Base-by-base conservation (phyloP, 2,329 filamentous ascomycete genomes). In the Colletotrichum lentis region DNA sequence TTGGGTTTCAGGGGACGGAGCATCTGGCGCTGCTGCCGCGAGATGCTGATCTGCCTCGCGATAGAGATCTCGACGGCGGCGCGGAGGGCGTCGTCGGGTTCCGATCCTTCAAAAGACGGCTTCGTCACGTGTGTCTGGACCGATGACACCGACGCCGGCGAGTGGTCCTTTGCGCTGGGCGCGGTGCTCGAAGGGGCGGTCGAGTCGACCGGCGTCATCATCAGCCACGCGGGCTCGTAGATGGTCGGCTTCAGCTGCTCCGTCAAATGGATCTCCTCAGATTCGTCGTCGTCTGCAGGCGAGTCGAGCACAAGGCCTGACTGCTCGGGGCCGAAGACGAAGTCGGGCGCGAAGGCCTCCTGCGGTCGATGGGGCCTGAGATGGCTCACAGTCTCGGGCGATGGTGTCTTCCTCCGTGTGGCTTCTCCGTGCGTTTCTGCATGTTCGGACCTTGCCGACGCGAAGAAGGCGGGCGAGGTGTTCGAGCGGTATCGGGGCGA, bases 41-140 rank as follows among this genome's bases (percentile, higher is more conserved):
- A 90, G 31, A 91, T 80, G 71, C 86, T 90, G 71, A 91, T 90
- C 75, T 91, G 88, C 1, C 90, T 82, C 0, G 89, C 89, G 71
- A 91, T 91, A 1, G 88, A 90, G 53, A 90, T 82, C 76, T 90
- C 86, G 4, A 89, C 88, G 1, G 88, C 86, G 50, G 83, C 83
- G 70, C 84, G 83, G 16, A 86, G 76, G 7, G 79, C 81, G 24
- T 76, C 75, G 71, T 83, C 80, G 1, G 77, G 60, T 46, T 65
- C 65, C 8, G 64, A 71, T 37, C 83, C 80, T 41, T 84, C 81
- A 12, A 76, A 67, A 12, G 79, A 78, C 3, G 74, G 72, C 65
- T 74, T 75, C 24, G 77, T 78, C 39, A 75, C 55, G 67, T 80
- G 73, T 11, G 77, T 78, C 64, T 73, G 74, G 7, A 76, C 72